These are phyloP conservation scores for Pseudopyrenochaeta lycopersici DNA, from an alignment of 2,329 filamentous ascomycete species.

Conservation along the genomic window DNA sequence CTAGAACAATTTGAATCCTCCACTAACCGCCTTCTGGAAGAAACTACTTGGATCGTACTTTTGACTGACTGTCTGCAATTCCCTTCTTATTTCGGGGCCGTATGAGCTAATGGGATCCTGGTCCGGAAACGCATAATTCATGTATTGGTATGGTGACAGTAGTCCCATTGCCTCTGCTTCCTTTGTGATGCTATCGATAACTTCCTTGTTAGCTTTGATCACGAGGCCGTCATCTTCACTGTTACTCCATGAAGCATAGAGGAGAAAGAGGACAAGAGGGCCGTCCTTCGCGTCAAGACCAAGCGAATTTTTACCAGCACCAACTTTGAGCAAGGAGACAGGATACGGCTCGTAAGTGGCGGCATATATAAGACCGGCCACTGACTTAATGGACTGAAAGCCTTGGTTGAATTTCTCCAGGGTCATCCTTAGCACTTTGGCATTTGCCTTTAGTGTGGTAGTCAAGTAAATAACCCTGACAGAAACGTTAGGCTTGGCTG, in stretches of 20 bases:
- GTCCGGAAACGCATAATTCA: constrained; percentile 54
- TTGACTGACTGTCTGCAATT: constrained; percentile 37
- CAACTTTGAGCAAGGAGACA: background rate
- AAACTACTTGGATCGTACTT: constrained; percentile 50
- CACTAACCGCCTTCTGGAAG: constrained; percentile 39
- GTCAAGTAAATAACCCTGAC: background rate
- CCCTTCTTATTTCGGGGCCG: constrained; percentile 41
- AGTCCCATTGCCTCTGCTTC: background rate
- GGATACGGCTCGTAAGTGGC: background rate
- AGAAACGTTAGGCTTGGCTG: background rate
- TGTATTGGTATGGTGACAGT: constrained; percentile 16
- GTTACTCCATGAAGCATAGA: constrained; percentile 7
- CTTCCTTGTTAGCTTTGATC: constrained; percentile 1
- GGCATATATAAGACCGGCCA: background rate
- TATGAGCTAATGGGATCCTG: constrained; percentile 33
- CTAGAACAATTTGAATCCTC: constrained; percentile 12
- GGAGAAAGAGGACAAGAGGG: constrained; percentile 12
- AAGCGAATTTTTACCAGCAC: constrained; percentile 13
- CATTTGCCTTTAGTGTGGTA: background rate
- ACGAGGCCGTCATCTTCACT: background rate
- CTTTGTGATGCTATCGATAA: background rate
- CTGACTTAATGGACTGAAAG: background rate
- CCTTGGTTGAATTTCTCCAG: background rate
- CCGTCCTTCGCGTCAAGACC: constrained; percentile 16
- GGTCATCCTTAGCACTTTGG: background rate